Conservation (phyloP, 1,284 basidiomycete species). For the Ustilago xerochloae region DNA sequence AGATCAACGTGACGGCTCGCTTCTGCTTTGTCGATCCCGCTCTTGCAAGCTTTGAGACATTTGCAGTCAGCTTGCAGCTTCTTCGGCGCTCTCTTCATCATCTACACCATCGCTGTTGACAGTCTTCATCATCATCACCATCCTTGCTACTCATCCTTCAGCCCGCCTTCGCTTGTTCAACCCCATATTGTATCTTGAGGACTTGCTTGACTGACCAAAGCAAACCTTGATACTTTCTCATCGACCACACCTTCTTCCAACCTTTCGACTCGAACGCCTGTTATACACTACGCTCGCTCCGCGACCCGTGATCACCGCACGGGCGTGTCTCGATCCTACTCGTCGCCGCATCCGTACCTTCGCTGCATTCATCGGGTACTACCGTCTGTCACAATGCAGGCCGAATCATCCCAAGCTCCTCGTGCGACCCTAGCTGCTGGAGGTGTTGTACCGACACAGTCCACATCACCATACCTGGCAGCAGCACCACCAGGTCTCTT, state of each 20-base stretch:
- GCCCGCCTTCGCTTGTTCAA: too few relatives aligned
- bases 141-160: background rate
- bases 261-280: background rate
- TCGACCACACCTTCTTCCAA: background rate
- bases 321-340: background rate
- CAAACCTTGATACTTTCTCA: background rate
- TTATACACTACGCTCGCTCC: background rate
- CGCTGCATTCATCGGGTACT: constrained; percentile 5
- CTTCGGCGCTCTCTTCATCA: constrained; percentile 6
- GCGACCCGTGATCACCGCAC: constrained; percentile 19
- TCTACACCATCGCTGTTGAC: background rate
- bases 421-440: constrained; percentile 11
- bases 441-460: constrained; percentile 3
- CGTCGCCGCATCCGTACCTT: background rate
- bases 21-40: constrained; percentile 8
- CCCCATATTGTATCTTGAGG: background rate
- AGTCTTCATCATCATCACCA: background rate
- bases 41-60: constrained; percentile 11
- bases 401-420: constrained; percentile 26
- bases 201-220: constrained; percentile 20
- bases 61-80: constrained; percentile 24
- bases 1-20: constrained; percentile 9
- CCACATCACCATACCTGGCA: constrained; percentile 35
- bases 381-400: constrained; percentile 23
- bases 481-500: constrained; percentile 30